phyloP scores from a whole-genome alignment of 2,329 filamentous ascomycete species.

The Botrytis pseudocinerea region DNA sequence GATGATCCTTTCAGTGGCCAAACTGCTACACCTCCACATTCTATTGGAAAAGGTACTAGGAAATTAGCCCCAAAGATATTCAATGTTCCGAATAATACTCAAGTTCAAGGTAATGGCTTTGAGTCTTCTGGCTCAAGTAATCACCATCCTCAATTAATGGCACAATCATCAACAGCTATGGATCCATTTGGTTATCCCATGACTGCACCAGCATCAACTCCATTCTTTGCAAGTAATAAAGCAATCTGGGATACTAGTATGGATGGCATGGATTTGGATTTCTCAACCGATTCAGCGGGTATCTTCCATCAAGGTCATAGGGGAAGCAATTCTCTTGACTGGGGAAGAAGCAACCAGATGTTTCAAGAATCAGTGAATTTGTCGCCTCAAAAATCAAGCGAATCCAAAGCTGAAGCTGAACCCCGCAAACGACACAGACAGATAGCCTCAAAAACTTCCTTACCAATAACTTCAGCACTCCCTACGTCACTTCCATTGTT shows the following conservation, averaged over 20 bases:
- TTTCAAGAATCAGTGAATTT: conserved; percentile 50
- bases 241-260: conserved; percentile 57
- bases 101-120: conserved; percentile 35
- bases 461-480: conserved; percentile 27
- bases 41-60: conserved; percentile 53
- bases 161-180: conserved; percentile 50
- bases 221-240: conserved; percentile 47
- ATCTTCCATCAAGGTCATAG: conserved; percentile 45
- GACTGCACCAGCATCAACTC: conserved; percentile 55
- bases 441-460: conserved; percentile 47
- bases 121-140: conserved; percentile 31
- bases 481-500: conserved; percentile 49
- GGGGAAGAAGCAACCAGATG: conserved; percentile 56
- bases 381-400: conserved; percentile 25
- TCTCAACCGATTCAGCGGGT: conserved; percentile 45
- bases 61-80: conserved; percentile 50
- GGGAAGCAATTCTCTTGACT: conserved; percentile 56
- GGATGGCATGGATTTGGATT: conserved; percentile 61
- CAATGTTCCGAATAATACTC: conserved; percentile 40
- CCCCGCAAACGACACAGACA: conserved; percentile 47
- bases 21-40: conserved; percentile 61
- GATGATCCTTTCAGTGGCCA: conserved; percentile 45
- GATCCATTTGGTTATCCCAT: conserved; percentile 63
- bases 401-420: conserved; percentile 24
- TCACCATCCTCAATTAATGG: conserved; percentile 51